Evolutionary conservation across 805 yeast species (phyloP), one percentile per base, ranked within the genome.

Genomic region (Metschnikowia borealis): DNA sequence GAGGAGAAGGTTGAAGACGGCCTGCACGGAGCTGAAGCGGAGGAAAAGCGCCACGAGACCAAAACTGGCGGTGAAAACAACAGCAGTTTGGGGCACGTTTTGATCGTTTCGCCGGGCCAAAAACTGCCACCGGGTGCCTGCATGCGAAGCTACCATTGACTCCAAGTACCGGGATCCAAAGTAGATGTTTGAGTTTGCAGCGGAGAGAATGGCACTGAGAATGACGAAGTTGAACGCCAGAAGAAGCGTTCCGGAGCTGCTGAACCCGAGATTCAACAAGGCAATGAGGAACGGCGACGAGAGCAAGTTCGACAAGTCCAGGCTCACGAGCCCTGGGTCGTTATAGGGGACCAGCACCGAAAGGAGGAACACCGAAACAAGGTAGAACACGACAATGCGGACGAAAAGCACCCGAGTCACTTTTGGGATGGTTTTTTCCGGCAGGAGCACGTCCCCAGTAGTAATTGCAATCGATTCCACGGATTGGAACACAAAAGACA

Each of bases 121-220:
- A 39, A 46, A 2, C 44, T 47, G 6, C 53, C 43, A 39, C 15
- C 32, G 4, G 2, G 49, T 18, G 15, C 20, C 21, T 1, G 39
- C 50, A 17, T 48, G 54, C 6, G 57, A 40, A 29, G 49, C 48
- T 5, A 52, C 54, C 44, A 62, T 55, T 7, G 64, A 53, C 15
- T 56, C 47, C 14, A 64, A 52, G 40, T 60, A 60, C 31, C 66
- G 37, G 17, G 65, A 59, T 1, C 68, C 67, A 48, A 62, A 62
- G 48, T 62, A 63, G 2, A 63, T 55, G 38, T 63, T 64, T n/a
- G 67, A 62, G 49, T 63, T 63, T 18, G 68, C 68, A 2, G 68
- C 68, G 14, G 64, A 60, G 18, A 63, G 29, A 26, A 63, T 56
- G 14, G 64, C 59, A 11, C 55, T 42, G n/a, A 62, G 47, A 13